A percentile compares a stretch with the other conserved stretches of the same genome.
These are phyloP conservation scores for Neophaeococcomyces mojaviensis DNA, from an alignment of 2,329 filamentous ascomycete genomes.

Conservation along the genomic window DNA sequence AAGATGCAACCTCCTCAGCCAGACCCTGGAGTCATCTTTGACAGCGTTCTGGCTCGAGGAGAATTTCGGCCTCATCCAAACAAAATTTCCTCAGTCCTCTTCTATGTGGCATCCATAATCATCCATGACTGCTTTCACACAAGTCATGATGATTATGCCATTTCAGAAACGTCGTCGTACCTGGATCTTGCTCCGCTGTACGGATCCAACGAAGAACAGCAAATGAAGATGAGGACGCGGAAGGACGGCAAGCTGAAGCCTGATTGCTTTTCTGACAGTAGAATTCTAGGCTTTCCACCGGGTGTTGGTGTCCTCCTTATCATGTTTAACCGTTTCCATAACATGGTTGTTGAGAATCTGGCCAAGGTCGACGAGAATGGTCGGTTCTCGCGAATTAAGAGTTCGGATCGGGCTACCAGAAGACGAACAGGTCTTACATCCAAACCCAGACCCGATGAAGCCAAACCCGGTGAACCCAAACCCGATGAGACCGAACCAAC, in stretches of 20 bases:
- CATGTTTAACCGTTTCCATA: conserved; percentile 74
- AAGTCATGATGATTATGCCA: conserved; percentile 51
- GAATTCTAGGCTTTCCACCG: conserved; percentile 63
- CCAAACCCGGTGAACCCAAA: conserved; percentile 50
- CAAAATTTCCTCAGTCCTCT: conserved; percentile 63
- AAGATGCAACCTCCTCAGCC: conserved; percentile 58
- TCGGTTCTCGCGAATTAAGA: conserved; percentile 58
- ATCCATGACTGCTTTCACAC: conserved; percentile 70
- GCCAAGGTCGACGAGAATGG: conserved; percentile 78
- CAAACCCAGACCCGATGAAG: no score
- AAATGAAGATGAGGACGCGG: conserved; percentile 52
- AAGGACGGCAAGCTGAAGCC: conserved; percentile 64
- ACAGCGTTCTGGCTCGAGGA: conserved; percentile 37
- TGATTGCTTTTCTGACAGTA: conserved; percentile 64
- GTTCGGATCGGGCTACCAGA: no score
- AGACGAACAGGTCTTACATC: conserved; percentile 41
- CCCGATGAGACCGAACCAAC: conserved; percentile 35
- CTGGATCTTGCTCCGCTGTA: conserved; percentile 66
- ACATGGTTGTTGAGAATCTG: conserved; percentile 71
- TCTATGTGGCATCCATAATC: conserved; percentile 66
- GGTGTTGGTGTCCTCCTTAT: conserved; percentile 64
- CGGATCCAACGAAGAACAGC: conserved; percentile 50
- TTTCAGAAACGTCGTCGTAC: conserved; percentile 62
- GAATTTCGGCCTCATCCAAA: conserved; percentile 53
- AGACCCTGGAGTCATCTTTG: conserved; percentile 50